Conservation (phyloP, 2,329 filamentous ascomycete genomes). For the Rutstroemia sp. region DNA sequence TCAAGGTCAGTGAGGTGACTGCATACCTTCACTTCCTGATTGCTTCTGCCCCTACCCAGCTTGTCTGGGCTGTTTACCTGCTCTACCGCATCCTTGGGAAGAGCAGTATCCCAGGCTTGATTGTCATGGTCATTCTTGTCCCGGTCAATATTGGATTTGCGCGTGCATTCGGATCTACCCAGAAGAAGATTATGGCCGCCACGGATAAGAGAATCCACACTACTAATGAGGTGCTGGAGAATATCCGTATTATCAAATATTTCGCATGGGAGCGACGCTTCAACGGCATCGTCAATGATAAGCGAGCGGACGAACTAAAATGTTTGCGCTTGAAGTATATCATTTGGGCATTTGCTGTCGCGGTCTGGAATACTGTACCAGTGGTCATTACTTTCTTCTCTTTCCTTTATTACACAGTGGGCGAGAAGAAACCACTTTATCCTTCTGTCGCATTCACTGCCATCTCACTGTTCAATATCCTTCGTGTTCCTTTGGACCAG, state of each 20-base stretch:
- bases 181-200: conserved; percentile 84
- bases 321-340: conserved; percentile 77
- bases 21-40: conserved; percentile 95
- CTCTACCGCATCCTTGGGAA: conserved; percentile 86
- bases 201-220: conserved; percentile 95
- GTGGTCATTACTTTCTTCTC: conserved; percentile 94
- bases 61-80: conserved; percentile 70
- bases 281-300: conserved; percentile 78
- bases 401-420: conserved; percentile 84
- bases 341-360: conserved; percentile 85
- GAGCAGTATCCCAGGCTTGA: conserved; percentile 88
- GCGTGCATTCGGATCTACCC: conserved; percentile 74
- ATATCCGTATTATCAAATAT: conserved; percentile 98
- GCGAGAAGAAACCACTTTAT: conserved; percentile 83
- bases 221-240: conserved; percentile 94
- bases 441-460: conserved; percentile 94
- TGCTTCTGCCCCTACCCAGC: conserved; percentile 82
- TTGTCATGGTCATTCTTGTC: conserved; percentile 81
- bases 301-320: conserved; percentile 69
- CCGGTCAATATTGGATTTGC: conserved; percentile 88
- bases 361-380: conserved; percentile 93
- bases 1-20: conserved; percentile 93
- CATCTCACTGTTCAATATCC: conserved; percentile 88
- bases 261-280: conserved; percentile 98
- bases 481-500: conserved; percentile 89